Evolutionary conservation across 106 monocot species (phyloP).

Genomic region (Dactylorhiza incarnata): DNA sequence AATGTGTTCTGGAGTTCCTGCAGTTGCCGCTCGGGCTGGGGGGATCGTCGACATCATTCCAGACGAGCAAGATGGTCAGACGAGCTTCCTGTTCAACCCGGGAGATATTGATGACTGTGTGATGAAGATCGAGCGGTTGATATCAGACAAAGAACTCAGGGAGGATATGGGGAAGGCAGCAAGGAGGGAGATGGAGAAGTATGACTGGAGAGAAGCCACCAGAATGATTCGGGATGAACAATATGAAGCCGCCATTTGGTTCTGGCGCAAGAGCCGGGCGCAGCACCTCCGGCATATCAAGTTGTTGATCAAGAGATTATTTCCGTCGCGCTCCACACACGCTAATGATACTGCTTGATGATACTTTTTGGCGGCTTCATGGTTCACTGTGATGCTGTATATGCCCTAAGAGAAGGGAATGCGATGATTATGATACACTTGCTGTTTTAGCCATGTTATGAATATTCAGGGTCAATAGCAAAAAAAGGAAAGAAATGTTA

Average conservation of each 20-base stretch:
- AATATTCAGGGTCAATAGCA: too few relatives aligned
- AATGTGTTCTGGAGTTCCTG: slow-evolving; percentile 88
- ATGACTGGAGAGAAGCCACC: slow-evolving; percentile 78
- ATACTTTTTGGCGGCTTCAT: too few relatives aligned
- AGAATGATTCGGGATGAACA: slow-evolving; percentile 76
- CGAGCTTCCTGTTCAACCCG: slow-evolving; percentile 65
- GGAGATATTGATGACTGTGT: slow-evolving; percentile 84
- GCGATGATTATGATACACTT: too few relatives aligned
- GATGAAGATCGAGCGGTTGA: slow-evolving; percentile 45
- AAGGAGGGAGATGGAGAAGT: slow-evolving; percentile 84
- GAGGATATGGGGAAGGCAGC: slow-evolving; percentile 57
- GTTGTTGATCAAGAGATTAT: slow-evolving; percentile 39
- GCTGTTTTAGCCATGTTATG: too few relatives aligned
- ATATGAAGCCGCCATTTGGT: slow-evolving; percentile 82
- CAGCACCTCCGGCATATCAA: slow-evolving; percentile 58
- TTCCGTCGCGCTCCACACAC: not conserved
- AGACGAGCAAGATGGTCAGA: slow-evolving; percentile 69
- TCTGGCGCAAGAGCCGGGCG: slow-evolving; percentile 65
- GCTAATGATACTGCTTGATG: too few relatives aligned
- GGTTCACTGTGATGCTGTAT: too few relatives aligned
- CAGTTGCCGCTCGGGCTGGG: slow-evolving; percentile 83
- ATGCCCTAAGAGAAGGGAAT: too few relatives aligned
- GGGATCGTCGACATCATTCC: slow-evolving; percentile 88
- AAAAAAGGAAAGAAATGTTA: too few relatives aligned
- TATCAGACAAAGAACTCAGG: slow-evolving; percentile 38